Base-by-base conservation (phyloP, 1,139 yeast genomes). In the Hemisphaericaspora xylofermentans region DNA sequence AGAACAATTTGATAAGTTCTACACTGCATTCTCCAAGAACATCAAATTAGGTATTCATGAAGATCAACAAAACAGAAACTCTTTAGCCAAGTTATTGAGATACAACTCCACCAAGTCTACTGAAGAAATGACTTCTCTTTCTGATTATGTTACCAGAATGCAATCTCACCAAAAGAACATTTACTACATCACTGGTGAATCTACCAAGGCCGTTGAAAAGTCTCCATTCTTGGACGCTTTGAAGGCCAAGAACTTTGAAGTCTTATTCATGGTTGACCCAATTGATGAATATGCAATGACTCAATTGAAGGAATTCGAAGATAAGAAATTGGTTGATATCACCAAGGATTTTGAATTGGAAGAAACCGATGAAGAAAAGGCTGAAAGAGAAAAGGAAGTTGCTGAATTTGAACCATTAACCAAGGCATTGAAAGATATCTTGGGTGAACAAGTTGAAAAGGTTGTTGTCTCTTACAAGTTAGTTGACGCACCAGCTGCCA, bases 81-180 rank as follows among this genome's bases (percentile, higher is more conserved):
- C 97, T 58, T 83, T 94, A 67, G 91, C 98, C 58, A 93, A 93
- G 80, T 82, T 94, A 67, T 82, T 94, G 74, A 88, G 98, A 80
- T 94, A 79, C 86, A 78, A 89, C 84, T 89, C 98, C 44, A 91
- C 98, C 66, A 93, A 91, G 79, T 85, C 97, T 50, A 65, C 80
- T 56, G 98, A 91, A 64, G 98, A 93, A 78, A 70, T 78, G 71
- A 93, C 98, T 57, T 91, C 98, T 38, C 81, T 93, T 65, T 74
- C 94, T 59, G 99, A 93, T 76, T 93, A 93, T 76, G 95, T 94
- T 53, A 93, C 98, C 57, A 88, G 98, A 78, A 93, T 93, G 99
- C 96, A 94, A 71, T 97, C 88, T 76, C 97, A 88, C 80, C 99
- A 93, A 80, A 91, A 94, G 94, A 93, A 94, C 81, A 88, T 93